phyloP scores from a whole-genome alignment of 2,329 filamentous ascomycete genomes.

The Diplodia scrobiculata region DNA sequence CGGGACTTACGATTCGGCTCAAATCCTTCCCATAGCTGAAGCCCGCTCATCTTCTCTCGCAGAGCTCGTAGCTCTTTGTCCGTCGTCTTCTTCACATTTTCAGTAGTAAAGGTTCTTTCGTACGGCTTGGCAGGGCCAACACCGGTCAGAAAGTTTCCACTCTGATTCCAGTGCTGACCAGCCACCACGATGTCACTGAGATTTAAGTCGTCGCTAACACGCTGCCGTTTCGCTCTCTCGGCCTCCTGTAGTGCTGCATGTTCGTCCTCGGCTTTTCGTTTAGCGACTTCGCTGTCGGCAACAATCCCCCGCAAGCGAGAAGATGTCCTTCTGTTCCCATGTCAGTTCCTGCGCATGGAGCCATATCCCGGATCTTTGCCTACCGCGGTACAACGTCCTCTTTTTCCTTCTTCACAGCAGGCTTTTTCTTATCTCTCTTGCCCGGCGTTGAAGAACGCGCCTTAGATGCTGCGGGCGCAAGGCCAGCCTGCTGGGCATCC shows the following conservation, averaged over 20 bases:
- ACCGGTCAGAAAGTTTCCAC: constrained; percentile 65
- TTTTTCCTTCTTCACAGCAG: constrained; percentile 58
- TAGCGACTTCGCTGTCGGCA: constrained; percentile 67
- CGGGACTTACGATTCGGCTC: constrained; percentile 67
- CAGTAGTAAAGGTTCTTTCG: constrained; percentile 79
- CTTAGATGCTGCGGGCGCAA: constrained; percentile 60
- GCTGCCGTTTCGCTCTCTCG: constrained; percentile 63
- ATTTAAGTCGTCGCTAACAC: constrained; percentile 68
- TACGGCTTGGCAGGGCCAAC: constrained; percentile 77
- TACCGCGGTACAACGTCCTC: constrained; percentile 57
- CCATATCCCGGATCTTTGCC: neutral
- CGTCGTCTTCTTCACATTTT: constrained; percentile 76
- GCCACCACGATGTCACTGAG: constrained; percentile 78
- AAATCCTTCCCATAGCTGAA: constrained; percentile 82
- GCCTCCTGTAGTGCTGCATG: constrained; percentile 59
- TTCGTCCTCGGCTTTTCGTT: constrained; percentile 69
- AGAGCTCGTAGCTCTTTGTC: constrained; percentile 74
- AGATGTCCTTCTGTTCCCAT: constrained; percentile 51
- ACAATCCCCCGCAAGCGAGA: constrained; percentile 64
- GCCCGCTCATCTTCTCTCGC: constrained; percentile 72
- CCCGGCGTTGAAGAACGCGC: constrained; percentile 51
- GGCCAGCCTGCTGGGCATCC: constrained; percentile 67
- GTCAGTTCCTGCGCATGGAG: neutral
- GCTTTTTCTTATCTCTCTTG: constrained; percentile 49
- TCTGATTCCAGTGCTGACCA: constrained; percentile 73